Evolutionary conservation across 2,329 filamentous ascomycete species (phyloP), one percentile per base, ranked within the genome.

Genomic region (Colletotrichum coccodes): DNA sequence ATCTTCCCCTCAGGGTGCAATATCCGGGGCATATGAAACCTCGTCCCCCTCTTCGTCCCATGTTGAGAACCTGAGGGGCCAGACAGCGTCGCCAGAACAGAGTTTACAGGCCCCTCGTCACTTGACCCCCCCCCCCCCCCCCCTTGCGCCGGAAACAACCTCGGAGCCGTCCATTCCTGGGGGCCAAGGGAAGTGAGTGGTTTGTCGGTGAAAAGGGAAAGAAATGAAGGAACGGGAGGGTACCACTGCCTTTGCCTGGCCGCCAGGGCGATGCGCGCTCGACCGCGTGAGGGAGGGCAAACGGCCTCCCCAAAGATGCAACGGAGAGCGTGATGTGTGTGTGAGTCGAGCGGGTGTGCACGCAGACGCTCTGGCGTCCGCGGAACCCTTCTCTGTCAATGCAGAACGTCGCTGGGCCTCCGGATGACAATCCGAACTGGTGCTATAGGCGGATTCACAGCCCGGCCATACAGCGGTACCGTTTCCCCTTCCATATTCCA

Each of bases 401-500:
- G 65, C 65, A 60, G 40, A 64, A 58, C 21, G 36, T 38, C 61
- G 46, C 42, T 50, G 42, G 50, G 40, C 50, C 46, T 65, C 65
- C 65, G 65, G 65, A 68, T 65, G 65, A 60, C 65, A 68, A 64
- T 65, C 61, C 65, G 65, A 68, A 68, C 54, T 54, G 63, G 57
- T 47, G 40, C 40, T 57, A 36, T 60, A 18, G 61, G 32, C 60
- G 53, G 36, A 40, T 47, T 58, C 21, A 52, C 52, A 64, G 18
- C 36, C 58, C 34, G 36, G 16, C 28, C 52, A 36, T 14, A 16
- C 9, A 44, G 30, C n/a, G n/a, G n/a, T n/a, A n/a, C n/a, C n/a
- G n/a, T n/a, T 44, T 26, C 38, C 42, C 7, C 18, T 42, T 0
- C 32, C 16, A 42, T 36, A 26, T 57, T 44, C 23, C 34, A 42